A percentile compares a stretch with the other conserved stretches of the same genome.
Evolutionary conservation across 495 filamentous ascomycete species (phyloP).

Genomic region (Hypoxylon fuscum): DNA sequence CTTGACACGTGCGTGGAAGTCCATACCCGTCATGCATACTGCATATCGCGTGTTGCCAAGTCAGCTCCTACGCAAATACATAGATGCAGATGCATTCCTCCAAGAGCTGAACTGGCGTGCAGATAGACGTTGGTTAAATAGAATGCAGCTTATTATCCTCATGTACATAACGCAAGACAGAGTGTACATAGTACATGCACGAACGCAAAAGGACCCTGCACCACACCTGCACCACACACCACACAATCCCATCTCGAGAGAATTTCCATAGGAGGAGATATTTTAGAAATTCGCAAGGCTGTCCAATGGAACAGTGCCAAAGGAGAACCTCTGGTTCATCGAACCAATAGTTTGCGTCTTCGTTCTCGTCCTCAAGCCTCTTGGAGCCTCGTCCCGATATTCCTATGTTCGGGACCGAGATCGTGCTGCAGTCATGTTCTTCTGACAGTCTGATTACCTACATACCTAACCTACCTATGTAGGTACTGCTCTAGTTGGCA

Average conservation of each 20-base stretch:
- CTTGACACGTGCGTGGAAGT: slow-evolving; percentile 10
- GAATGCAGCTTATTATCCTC: too few species aligned
- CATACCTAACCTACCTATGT: too few species aligned
- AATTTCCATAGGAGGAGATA: slow-evolving; percentile 6
- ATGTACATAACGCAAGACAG: too few species aligned
- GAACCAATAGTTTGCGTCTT: slow-evolving; percentile 23
- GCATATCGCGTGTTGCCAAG: slow-evolving; percentile 1
- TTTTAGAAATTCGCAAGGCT: slow-evolving; percentile 27
- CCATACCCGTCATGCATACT: neutral
- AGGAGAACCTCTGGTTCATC: slow-evolving; percentile 7
- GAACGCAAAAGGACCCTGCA: slow-evolving; percentile 26
- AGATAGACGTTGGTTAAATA: too few species aligned
- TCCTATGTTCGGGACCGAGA: slow-evolving; percentile 34
- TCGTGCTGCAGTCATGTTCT: neutral
- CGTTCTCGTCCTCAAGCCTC: neutral
- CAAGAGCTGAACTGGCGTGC: neutral
- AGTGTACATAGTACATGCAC: neutral
- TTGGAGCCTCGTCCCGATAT: slow-evolving; percentile 17
- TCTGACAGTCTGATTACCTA: too few species aligned
- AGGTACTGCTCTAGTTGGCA: too few species aligned
- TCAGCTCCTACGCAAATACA: neutral
- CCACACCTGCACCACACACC: too few species aligned
- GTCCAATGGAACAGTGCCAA: slow-evolving; percentile 23
- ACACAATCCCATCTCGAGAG: slow-evolving; percentile 11
- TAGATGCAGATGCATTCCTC: slow-evolving; percentile 23